Base-by-base conservation (phyloP, 192 early-diverging fungal genomes). In the Pecoramyces ruminantium region DNA sequence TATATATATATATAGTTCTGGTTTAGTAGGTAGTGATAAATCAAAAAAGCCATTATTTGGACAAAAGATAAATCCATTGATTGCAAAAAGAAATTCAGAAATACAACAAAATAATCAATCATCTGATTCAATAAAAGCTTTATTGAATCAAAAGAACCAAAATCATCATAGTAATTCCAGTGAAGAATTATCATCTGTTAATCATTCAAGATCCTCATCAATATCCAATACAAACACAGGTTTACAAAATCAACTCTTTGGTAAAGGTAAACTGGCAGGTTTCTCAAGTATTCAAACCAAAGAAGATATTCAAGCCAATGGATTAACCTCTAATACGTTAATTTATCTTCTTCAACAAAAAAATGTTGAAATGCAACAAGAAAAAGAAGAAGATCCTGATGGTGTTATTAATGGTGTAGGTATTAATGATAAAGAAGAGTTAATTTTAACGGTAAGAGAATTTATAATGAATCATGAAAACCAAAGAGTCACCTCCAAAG, bases 401-500 rank as follows among this genome's bases (percentile, higher is more conserved):
- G 58, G 13, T 13, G 2, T 29, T 28, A 77, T 30, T 25, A 25
- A 28, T 82, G 14, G 81, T 85, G 0, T 82, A 83, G 42, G 81
- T 83, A 0, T 81, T 78, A 30, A 42, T 80, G 0, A 84, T 51
- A 51, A 82, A 58, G 84, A 88, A 80, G 82, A 81, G 15, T 39
- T 91, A 38, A 90, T 92, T 39, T 79, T 80, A 4, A 83, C 83
- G 67, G 91, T 93, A 38, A 83, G 87, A n/a, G 89, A 92, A 30
- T 91, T 85, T 67, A 83, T 93, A 34, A 42, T 83, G 6, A 81
- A 84, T 14, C 83, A 85, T 81, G 29, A 79, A 58, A 87, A 85
- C 11, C 88, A 88, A 4, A 79, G 83, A 4, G 91, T 87, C 5
- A 82, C 85, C 21, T 87, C 87, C 8, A 25, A 80, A 0, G 87